Base-by-base conservation (phyloP, 495 filamentous ascomycete species). In the Pyrenopolyporus hunteri region DNA sequence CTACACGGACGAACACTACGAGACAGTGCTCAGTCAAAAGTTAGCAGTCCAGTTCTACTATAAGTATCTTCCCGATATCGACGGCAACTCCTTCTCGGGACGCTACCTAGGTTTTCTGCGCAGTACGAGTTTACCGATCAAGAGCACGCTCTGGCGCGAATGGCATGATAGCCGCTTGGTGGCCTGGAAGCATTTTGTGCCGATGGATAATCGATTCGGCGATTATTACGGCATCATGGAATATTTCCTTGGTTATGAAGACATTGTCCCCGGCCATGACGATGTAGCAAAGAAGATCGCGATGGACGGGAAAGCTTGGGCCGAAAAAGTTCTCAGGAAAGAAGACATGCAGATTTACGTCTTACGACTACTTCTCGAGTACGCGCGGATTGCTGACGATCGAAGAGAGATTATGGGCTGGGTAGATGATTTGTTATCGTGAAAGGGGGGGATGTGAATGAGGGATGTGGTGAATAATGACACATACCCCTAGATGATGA, bases 191-290 rank as follows among this genome's bases (percentile, higher is more conserved):
- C 88, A 91, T 63, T 91, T 85, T 62, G 87, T 91, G n/a, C 91
- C 91, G 1, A 89, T 94, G 87, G 91, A 93, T 66, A 92, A 87
- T 66, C 81, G 86, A 10, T 93, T 88, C 58, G 78, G 84, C 29
- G 91, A 95, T 68, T 75, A 90, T 39, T 93, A 86, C 47, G 86
- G 84, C 1, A 82, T 94, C 9, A 84, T 94, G 81, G 85, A 89
- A 53, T 93, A 92, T 66, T 93, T 93, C 69, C 60, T 91, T 2
- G 89, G 89, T 9, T 79, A 75, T 37, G 70, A 74, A 3, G 71
- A 76, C 20, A 63, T 62, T 44, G 66, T 75, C 5, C 56, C 69
- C 10, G 74, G 72, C 8, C 85, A 89, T 59, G 87, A 89, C 59
- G 71, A 72, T 1, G 79, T 78, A 37, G 89, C 85, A 0, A 75